Base-by-base conservation (phyloP, 345 rosid species). In the Populus euphratica region DNA sequence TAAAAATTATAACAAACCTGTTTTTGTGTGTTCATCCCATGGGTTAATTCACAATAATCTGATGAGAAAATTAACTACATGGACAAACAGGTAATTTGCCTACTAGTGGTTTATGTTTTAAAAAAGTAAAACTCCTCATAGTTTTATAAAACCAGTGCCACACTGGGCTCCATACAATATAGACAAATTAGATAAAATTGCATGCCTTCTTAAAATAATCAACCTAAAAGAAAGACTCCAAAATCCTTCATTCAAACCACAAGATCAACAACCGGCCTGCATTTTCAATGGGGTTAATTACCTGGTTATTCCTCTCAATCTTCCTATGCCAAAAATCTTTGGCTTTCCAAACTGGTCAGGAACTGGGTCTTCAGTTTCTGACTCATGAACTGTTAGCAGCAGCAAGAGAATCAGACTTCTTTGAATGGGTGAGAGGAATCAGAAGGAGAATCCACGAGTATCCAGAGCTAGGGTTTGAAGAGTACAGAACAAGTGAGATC, bases 391-490 rank as follows among this genome's bases (percentile, higher is more conserved):
- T 89, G 80, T 77, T 89, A 9, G 78, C 75, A 21, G 78, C 89
- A 16, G 93, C 93, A 2, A 89, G 70, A 68, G 86, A 87, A n/a
- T 85, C 89, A 5, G 86, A 82, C 76, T 90, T 86, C 84, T 88
- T 86, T 62, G 85, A 88, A 36, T 89, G 93, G 96, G 84, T 86
- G 88, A 85, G 83, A 82, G 90, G 81, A 35, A 71, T 89, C 47
- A 85, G 93, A 74, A 85, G 96, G 81, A 86, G 67, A 78, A 85
- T 90, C 18, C 96, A 88, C 74, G 84, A 89, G 87, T 65, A 86
- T 75, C 96, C 93, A 17, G 92, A 91, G 78, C 81, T 87, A 5
- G 96, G 91, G n/a, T 91, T 91, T 73, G 87, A 91, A 72, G 93
- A 91, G 84, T 83, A 83, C 74, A 74, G 81, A 78, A 91, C 93